Conservation (phyloP, 139 green algal species). For the Closterium sp. region DNA sequence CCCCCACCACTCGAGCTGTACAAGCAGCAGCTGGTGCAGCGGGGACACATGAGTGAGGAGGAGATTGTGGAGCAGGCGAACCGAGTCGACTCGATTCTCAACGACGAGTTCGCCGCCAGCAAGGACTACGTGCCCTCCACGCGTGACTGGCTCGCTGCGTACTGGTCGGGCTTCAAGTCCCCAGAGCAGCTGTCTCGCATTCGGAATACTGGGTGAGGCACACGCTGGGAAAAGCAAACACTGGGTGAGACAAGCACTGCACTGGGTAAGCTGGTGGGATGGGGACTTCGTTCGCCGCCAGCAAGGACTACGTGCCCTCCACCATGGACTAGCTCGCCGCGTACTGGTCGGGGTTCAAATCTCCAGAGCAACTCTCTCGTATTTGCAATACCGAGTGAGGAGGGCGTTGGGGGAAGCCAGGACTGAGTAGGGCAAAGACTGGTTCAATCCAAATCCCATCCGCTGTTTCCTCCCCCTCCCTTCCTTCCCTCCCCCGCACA, state of each 20-base stretch:
- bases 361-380: conserved; percentile 76
- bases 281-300: too few relatives aligned
- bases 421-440: too few relatives aligned
- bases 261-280: too few relatives aligned
- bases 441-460: too few relatives aligned
- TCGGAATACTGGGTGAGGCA: conserved; percentile 73
- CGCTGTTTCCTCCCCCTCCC: too few relatives aligned
- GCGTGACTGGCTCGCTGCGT: conserved; percentile 81
- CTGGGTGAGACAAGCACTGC: too few relatives aligned
- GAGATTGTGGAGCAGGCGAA: conserved; percentile 67
- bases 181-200: conserved; percentile 85
- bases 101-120: conserved; percentile 75
- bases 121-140: conserved; percentile 78
- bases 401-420: too few relatives aligned
- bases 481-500: too few relatives aligned
- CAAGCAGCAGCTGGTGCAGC: conserved; percentile 70
- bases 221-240: too few relatives aligned
- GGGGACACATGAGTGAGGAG: conserved; percentile 69
- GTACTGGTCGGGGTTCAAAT: conserved; percentile 91
- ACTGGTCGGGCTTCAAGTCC: conserved; percentile 91
- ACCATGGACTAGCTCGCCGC: conserved; percentile 83
- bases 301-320: conserved; percentile 76
- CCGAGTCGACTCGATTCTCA: conserved; percentile 69
- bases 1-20: conserved; percentile 74
- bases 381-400: conserved; percentile 85